These are phyloP conservation scores for Panus rudis DNA, from an alignment of 768 basidiomycete genomes.

Conservation along the genomic window DNA sequence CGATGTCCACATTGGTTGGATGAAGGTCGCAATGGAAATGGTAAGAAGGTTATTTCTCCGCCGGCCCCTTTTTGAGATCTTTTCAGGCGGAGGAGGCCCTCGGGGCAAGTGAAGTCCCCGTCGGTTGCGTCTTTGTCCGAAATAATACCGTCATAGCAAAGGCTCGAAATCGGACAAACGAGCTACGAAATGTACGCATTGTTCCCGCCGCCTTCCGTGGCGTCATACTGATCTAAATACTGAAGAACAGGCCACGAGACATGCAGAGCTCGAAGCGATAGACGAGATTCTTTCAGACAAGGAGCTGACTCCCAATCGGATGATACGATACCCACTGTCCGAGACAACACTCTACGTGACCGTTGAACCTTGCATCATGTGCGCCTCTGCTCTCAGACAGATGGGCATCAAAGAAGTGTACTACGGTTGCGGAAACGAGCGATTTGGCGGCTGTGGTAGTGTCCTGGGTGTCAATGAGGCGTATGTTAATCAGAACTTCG, in stretches of 20 bases:
- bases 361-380: slow-evolving; percentile 99
- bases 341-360: slow-evolving; percentile 91
- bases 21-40: slow-evolving; percentile 81
- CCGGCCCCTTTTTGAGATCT: no score
- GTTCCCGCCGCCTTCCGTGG: neutral
- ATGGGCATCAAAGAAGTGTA: slow-evolving; percentile 85
- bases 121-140: slow-evolving; percentile 92
- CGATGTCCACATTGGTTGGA: slow-evolving; percentile 51
- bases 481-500: slow-evolving; percentile 33
- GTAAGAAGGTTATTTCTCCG: no score
- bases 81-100: slow-evolving; percentile 80
- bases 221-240: slow-evolving; percentile 1
- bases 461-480: slow-evolving; percentile 79
- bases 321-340: slow-evolving; percentile 55
- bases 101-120: slow-evolving; percentile 82
- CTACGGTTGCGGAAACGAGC: slow-evolving; percentile 92
- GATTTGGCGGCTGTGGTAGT: slow-evolving; percentile 95
- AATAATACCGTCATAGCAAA: slow-evolving; percentile 69
- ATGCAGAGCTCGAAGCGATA: slow-evolving; percentile 96
- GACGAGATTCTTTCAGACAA: slow-evolving; percentile 72
- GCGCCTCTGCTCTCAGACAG: slow-evolving; percentile 91
- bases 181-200: slow-evolving; percentile 74
- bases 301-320: slow-evolving; percentile 44
- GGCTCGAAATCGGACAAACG: slow-evolving; percentile 91
- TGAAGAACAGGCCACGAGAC: slow-evolving; percentile 77